phyloP scores from a whole-genome alignment of 331 rosid species.

The Pyrus hybrid region DNA sequence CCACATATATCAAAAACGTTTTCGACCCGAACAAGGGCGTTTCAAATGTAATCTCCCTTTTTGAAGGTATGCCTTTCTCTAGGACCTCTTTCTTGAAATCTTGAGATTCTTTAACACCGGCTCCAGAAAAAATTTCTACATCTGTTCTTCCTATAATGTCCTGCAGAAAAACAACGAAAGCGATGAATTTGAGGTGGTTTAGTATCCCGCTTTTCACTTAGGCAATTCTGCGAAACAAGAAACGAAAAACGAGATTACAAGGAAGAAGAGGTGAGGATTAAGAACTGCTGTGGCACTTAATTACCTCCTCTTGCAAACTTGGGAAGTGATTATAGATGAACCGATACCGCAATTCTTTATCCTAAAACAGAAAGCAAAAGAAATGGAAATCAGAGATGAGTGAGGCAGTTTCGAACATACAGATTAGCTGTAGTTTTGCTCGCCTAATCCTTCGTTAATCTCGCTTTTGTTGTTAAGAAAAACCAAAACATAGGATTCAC shows the following conservation, averaged over 20 bases:
- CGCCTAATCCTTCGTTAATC: neutral
- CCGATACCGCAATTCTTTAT: constrained; percentile 87
- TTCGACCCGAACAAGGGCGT: constrained; percentile 78
- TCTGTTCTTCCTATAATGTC: constrained; percentile 94
- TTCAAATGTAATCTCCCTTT: constrained; percentile 90
- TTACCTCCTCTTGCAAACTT: constrained; percentile 93
- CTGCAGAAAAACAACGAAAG: constrained; percentile 29
- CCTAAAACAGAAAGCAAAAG: constrained; percentile 37
- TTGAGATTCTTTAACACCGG: constrained; percentile 85
- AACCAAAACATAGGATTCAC: neutral
- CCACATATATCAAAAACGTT: constrained; percentile 84
- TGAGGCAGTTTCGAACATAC: neutral
- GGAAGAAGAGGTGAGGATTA: neutral
- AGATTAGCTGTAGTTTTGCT: neutral
- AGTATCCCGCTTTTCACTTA: neutral
- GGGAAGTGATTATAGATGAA: constrained; percentile 98
- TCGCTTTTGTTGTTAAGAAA: neutral
- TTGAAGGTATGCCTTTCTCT: constrained; percentile 79
- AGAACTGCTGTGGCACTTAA: constrained; percentile 23
- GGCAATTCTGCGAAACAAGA: neutral
- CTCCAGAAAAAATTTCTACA: constrained; percentile 84
- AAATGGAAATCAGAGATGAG: neutral
- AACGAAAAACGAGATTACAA: neutral
- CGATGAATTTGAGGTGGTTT: neutral
- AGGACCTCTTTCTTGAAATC: constrained; percentile 91